Base-by-base conservation (phyloP, 148 eudicot species). In the Chenopodium formosanum region DNA sequence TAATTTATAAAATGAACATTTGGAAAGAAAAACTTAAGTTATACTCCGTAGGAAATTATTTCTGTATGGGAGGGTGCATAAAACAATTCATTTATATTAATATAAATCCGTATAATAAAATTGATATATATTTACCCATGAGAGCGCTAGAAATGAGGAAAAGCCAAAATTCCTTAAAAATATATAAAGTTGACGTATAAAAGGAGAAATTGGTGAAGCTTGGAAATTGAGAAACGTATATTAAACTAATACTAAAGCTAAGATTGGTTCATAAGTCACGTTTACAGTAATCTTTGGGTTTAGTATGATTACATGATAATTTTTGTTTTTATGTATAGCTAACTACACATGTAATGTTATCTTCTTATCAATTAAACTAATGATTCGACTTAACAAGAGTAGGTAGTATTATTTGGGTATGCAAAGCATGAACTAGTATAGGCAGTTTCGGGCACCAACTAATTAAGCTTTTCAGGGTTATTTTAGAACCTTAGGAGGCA, bases 251-350 rank as follows among this genome's bases (percentile, higher is more conserved):
- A 56, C 10, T 71, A 20, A 31, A 70, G 75, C 82, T 70, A 32
- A 79, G 76, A 79, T 52, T 79, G 34, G 76, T 79, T 52, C 48
- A 58, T 62, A 79, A 79, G 76, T 22, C 82, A 79, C 76, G 76
- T 79, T 70, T 79, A 53, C 27, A 32, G 13, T 47, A 25, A 64
- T 44, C 16, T 47, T 13, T 78, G 4, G 46, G 11, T 63, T 29
- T 1, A 19, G 6, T 74, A 9, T 16, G 16, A 11, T 74, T 50
- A 50, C 37, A 75, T 31, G 23, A 14, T 53, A n/a, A 1, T 74
- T 50, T 13, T 74, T 29, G 34, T 67, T 67, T 56, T 40, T 16
- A 17, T 56, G 62, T 56, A 56, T 56, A 16, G 7, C 62, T 56
- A 56, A 56, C 62, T 3, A 56, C 7, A 56, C 62, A 56, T 56